Evolutionary conservation across 2,329 filamentous ascomycete species (phyloP).

Genomic region (Scedosporium apiospermum): DNA sequence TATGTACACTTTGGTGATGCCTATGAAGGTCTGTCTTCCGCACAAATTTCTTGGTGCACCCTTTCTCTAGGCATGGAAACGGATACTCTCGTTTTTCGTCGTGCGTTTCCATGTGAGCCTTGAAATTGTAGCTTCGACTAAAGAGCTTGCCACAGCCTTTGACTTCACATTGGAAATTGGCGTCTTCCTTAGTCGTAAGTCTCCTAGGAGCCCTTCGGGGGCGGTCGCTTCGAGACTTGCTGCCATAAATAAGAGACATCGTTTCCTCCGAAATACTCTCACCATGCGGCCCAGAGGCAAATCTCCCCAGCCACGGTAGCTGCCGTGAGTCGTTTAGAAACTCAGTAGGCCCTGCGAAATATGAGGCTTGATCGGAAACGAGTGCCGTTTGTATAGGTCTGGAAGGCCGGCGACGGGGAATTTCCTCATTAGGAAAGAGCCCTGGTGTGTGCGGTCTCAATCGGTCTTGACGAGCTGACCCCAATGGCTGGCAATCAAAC

Average conservation of each 20-base stretch:
- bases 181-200: conserved; percentile 57
- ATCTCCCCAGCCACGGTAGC: neutral
- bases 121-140: conserved; percentile 77
- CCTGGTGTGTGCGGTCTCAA: no score
- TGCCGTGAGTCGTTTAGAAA: neutral
- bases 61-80: conserved; percentile 54
- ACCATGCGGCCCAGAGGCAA: neutral
- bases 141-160: conserved; percentile 70
- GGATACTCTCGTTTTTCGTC: conserved; percentile 63
- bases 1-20: conserved; percentile 59
- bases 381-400: no score
- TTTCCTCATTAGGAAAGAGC: no score
- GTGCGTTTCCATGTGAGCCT: conserved; percentile 78
- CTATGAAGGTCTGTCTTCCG: conserved; percentile 69
- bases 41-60: conserved; percentile 68
- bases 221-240: conserved; percentile 10
- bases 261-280: neutral
- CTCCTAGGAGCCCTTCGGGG: conserved; percentile 33
- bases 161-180: conserved; percentile 59
- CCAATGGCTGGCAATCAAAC: no score
- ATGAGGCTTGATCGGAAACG: neutral
- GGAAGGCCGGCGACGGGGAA: no score
- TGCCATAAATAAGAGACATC: neutral
- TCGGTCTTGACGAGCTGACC: no score
- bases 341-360: neutral